These are phyloP conservation scores for Trapa incisa DNA, from an alignment of 345 rosid genomes.

Conservation along the genomic window DNA sequence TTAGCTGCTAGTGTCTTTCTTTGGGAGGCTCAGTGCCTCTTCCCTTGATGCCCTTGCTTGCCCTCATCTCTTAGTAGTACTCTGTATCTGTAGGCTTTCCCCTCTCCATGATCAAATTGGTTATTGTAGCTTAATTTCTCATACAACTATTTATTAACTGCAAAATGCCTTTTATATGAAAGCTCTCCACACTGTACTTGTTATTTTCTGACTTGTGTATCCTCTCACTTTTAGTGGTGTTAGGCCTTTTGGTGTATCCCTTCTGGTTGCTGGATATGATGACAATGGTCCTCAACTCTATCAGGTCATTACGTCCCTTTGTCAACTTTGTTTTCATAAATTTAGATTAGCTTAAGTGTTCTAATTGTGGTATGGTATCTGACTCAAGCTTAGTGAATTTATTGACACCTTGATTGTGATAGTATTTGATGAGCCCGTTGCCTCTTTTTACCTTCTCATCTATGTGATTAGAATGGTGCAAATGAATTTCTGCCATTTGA, in stretches of 20 bases:
- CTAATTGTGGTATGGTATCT: background rate
- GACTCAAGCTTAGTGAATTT: background rate
- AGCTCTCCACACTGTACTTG: too few relatives aligned
- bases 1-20: too few relatives aligned
- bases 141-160: too few relatives aligned
- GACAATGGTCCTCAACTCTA: slow-evolving; percentile 91
- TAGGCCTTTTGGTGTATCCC: slow-evolving; percentile 86
- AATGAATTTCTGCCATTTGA: too few relatives aligned
- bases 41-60: too few relatives aligned
- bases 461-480: background rate
- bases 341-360: background rate
- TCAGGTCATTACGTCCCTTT: slow-evolving; percentile 37
- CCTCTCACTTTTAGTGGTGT: slow-evolving; percentile 48
- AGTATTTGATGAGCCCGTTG: background rate
- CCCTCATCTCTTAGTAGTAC: too few relatives aligned
- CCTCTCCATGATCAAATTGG: too few relatives aligned
- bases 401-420: background rate
- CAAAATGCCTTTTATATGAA: too few relatives aligned
- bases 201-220: too few relatives aligned
- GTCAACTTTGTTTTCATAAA: background rate
- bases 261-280: slow-evolving; percentile 27
- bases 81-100: too few relatives aligned
- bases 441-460: background rate
- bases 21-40: too few relatives aligned
- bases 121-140: too few relatives aligned